Evolutionary conservation across 2,329 filamentous ascomycete genomes (phyloP).

Genomic region (Aspergillus nomiae): DNA sequence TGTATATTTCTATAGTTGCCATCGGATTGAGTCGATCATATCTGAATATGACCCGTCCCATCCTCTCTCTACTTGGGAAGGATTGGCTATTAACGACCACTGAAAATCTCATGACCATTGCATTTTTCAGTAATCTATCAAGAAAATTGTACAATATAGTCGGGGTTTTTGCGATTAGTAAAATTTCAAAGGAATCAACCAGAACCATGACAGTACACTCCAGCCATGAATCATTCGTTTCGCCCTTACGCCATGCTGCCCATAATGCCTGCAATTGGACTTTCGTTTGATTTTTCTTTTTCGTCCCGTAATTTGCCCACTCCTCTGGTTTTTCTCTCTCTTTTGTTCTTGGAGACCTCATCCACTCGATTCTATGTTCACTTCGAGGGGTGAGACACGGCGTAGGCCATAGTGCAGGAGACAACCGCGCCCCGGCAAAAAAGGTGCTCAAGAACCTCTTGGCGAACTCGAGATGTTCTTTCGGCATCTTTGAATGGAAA

Average conservation of each 20-base stretch:
- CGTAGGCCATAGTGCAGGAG: not conserved
- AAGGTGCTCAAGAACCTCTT: not conserved
- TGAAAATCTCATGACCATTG: slow-evolving; percentile 6
- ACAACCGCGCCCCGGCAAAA: not conserved
- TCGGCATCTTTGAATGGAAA: not conserved
- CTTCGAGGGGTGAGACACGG: not conserved
- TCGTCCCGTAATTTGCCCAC: not conserved
- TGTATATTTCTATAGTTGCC: not conserved
- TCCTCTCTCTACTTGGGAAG: not conserved
- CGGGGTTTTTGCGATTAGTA: slow-evolving; percentile 11
- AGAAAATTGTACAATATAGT: slow-evolving; percentile 14
- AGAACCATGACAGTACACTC: slow-evolving; percentile 19
- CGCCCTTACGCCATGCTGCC: slow-evolving; percentile 44
- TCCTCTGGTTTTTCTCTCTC: not conserved
- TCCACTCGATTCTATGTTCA: not conserved
- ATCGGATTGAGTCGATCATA: not conserved
- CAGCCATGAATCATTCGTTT: slow-evolving; percentile 28
- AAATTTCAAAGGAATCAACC: slow-evolving; percentile 10
- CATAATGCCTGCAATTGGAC: slow-evolving; percentile 35
- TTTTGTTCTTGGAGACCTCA: not conserved
- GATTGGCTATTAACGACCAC: not conserved
- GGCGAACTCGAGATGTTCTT: not conserved
- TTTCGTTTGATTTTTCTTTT: slow-evolving; percentile 15
- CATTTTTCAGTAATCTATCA: slow-evolving; percentile 9
- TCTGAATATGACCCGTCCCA: not conserved